phyloP scores from a whole-genome alignment of 2,329 filamentous ascomycete species.

The Sporothrix dimorphospora region DNA sequence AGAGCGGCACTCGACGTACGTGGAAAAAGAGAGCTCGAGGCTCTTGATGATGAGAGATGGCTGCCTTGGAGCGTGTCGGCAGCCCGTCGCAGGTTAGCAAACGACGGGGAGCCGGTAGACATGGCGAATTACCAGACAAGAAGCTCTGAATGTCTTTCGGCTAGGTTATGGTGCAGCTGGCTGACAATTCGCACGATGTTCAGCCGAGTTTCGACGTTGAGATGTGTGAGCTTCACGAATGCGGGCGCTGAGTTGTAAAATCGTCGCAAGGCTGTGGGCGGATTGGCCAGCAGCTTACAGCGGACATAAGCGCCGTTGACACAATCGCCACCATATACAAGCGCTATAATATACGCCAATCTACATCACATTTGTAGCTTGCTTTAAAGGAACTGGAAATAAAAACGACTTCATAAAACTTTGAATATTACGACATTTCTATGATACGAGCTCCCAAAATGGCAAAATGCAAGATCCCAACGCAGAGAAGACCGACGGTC shows the following conservation, averaged over 20 bases:
- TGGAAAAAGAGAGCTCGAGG: neutral
- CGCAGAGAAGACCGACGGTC: neutral
- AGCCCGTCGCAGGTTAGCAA: conserved; percentile 24
- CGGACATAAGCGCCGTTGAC: neutral
- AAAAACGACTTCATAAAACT: neutral
- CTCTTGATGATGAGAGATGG: neutral
- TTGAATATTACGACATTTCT: neutral
- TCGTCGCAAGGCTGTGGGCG: conserved; percentile 8
- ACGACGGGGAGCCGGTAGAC: conserved; percentile 5
- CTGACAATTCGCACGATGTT: too few relatives aligned
- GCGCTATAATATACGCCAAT: neutral
- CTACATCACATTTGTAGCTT: neutral
- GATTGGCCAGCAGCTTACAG: neutral
- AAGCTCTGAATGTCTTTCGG: neutral
- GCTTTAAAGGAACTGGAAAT: neutral
- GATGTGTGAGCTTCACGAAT: neutral
- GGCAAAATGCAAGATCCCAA: neutral
- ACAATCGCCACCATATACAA: neutral
- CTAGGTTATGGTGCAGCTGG: neutral
- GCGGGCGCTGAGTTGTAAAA: neutral
- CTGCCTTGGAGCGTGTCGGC: conserved; percentile 18
- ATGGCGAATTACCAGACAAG: neutral
- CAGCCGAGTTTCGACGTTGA: neutral
- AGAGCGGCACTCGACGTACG: neutral
- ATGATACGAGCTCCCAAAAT: neutral